phyloP scores from a whole-genome alignment of 768 basidiomycete genomes.

The Nidularia sp. region DNA sequence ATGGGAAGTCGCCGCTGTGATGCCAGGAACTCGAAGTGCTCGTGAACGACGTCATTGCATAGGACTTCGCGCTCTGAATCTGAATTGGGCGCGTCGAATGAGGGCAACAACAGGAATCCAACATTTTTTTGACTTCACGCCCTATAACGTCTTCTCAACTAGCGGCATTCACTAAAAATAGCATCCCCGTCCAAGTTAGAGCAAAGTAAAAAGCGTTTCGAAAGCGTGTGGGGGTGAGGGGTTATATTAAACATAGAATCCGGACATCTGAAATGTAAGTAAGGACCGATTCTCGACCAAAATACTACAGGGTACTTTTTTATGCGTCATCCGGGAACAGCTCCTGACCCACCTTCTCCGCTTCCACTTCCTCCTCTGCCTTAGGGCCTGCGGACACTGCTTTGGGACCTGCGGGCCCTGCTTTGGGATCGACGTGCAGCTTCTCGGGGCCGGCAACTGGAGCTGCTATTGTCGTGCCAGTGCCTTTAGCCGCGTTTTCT shows the following conservation, averaged over 20 bases:
- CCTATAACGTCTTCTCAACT: too few species aligned
- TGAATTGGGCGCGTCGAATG: too few species aligned
- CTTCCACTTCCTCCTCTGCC: slow-evolving; percentile 45
- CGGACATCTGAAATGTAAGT: background rate
- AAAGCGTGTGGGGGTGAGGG: too few species aligned
- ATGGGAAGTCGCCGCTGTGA: too few species aligned
- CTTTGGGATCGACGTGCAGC: slow-evolving; percentile 1
- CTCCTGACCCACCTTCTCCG: slow-evolving; percentile 50
- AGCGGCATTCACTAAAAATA: too few species aligned
- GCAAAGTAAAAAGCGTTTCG: too few species aligned
- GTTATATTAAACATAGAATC: background rate
- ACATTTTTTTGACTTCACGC: too few species aligned
- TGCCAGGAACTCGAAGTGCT: too few species aligned
- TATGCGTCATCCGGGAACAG: slow-evolving; percentile 39
- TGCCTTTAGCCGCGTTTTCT: background rate
- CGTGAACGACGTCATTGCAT: too few species aligned
- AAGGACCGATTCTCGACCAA: background rate
- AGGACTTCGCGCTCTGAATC: too few species aligned
- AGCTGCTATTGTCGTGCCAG: background rate
- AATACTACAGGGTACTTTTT: background rate
- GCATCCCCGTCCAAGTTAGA: too few species aligned
- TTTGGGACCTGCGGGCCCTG: slow-evolving; percentile 2
- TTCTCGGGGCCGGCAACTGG: slow-evolving; percentile 5
- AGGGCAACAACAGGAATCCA: too few species aligned
- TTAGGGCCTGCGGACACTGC: slow-evolving; percentile 34